Evolutionary conservation across 768 basidiomycete genomes (phyloP).

Genomic region (Coprinopsis cinerea): DNA sequence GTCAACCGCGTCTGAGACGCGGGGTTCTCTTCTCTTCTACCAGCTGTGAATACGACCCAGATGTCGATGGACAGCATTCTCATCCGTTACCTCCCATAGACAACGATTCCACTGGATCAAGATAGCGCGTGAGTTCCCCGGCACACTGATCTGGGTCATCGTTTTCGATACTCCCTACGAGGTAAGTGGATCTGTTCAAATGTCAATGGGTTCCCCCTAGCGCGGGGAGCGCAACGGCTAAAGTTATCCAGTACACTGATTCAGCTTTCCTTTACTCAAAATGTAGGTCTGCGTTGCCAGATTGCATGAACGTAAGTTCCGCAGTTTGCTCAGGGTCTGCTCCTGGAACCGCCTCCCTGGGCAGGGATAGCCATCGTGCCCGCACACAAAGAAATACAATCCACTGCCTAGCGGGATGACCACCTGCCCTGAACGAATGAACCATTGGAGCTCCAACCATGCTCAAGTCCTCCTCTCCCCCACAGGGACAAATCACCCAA

Average conservation of each 20-base stretch:
- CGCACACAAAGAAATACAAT: no score
- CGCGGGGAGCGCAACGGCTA: no score
- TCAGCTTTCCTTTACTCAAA: conserved; percentile 16
- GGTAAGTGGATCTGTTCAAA: conserved; percentile 36
- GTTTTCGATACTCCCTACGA: conserved; percentile 75
- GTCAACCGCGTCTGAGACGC: no score
- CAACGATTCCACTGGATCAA: conserved; percentile 71
- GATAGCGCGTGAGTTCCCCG: conserved; percentile 63
- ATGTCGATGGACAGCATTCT: neutral
- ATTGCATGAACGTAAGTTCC: conserved; percentile 49
- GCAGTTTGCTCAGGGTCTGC: neutral
- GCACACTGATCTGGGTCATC: conserved; percentile 63
- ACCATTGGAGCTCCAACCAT: no score
- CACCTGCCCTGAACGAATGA: conserved; percentile 1
- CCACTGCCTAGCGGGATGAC: no score
- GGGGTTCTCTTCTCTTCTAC: no score
- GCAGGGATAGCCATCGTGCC: neutral
- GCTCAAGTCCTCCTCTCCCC: neutral
- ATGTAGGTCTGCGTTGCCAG: conserved; percentile 57
- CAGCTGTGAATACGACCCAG: no score
- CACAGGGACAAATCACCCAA: conserved; percentile 69
- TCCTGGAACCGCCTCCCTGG: neutral
- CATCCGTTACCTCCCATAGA: conserved; percentile 25
- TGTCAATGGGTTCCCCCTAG: no score
- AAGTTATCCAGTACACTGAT: neutral